These are phyloP conservation scores for Scedosporium minutisporum DNA, from an alignment of 2,329 filamentous ascomycete genomes.

Conservation along the genomic window DNA sequence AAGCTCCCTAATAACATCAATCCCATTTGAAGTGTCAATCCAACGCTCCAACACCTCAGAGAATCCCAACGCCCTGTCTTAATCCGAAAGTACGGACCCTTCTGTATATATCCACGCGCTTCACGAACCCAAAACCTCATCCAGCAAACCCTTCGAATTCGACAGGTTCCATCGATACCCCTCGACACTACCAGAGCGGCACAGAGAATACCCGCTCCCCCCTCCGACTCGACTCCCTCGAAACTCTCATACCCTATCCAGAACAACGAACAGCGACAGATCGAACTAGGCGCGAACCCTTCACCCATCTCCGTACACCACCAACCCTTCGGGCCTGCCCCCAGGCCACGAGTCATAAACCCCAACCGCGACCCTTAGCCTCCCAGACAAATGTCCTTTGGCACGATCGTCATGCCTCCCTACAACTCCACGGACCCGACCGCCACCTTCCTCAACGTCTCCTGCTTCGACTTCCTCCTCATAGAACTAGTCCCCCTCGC, in stretches of 20 bases:
- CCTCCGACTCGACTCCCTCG: not conserved
- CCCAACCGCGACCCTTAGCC: not conserved
- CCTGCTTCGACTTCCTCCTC: constrained; percentile 85
- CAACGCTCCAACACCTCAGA: too few species aligned
- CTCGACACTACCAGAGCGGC: not conserved
- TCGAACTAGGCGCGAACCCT: not conserved
- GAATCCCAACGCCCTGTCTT: too few species aligned
- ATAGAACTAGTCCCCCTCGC: constrained; percentile 96
- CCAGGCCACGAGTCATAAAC: not conserved
- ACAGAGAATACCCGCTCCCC: not conserved
- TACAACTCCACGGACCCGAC: constrained; percentile 65
- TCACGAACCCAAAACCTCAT: too few species aligned
- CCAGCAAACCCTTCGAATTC: not conserved
- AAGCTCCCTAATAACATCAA: too few species aligned
- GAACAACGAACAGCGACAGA: too few species aligned
- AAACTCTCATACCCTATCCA: too few species aligned
- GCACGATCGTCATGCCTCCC: constrained; percentile 51
- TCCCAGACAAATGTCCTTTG: constrained; percentile 55
- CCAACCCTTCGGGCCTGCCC: not conserved
- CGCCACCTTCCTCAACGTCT: constrained; percentile 68
- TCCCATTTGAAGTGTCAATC: too few species aligned
- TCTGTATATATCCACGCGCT: too few species aligned
- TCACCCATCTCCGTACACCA: not conserved
- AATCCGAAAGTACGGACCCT: too few species aligned
- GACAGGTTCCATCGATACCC: not conserved